Evolutionary conservation across 768 basidiomycete genomes (phyloP), one percentile per base, ranked within the genome.

Genomic region (button mushroom (Agaricus bisporus)): DNA sequence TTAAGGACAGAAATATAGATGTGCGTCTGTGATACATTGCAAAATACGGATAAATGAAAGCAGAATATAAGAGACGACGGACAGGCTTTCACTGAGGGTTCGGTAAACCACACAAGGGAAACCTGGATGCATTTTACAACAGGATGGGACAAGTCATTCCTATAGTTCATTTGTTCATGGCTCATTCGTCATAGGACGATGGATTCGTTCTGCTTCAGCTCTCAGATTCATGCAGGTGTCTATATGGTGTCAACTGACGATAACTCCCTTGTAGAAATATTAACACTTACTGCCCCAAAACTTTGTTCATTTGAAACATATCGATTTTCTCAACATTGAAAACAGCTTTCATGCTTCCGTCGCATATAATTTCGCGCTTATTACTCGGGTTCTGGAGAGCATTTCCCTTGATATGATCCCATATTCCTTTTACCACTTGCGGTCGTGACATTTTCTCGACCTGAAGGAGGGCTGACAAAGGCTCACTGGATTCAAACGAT

Each of bases 241-340:
- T 72, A 49, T 17, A 51, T 5, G 15, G 45, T 15, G 44, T 17
- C 26, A 36, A 9, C 43, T 11, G 46, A 36, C 7, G 5, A 28
- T 17, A 15, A 20, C 14, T 43, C 20, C 12, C 20, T 22, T 22
- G 9, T 10, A 35, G 20, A 43, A 37, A 49, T 28, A 52, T 15
- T 41, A 37, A 36, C 6, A 71, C 79, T 66, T 60, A 92, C 87
- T 85, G 74, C 64, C 88, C 87, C 53, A 95, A 72, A 25, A 86
- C 78, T 69, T 95, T 92, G 77, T 95, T 95, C 93, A 95, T 95
- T 59, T 76, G 83, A 72, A 95, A 95, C 91, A 95, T 95, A 69
- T 91, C 83, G 53, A 97, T 81, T 66, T 83, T 88, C 58, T 91
- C 88, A 11, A 80, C 78, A 53, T 78, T 79, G 66, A 98, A 95